Evolutionary conservation across 768 basidiomycete genomes (phyloP).

Genomic region (Xerocomus potaroensis): DNA sequence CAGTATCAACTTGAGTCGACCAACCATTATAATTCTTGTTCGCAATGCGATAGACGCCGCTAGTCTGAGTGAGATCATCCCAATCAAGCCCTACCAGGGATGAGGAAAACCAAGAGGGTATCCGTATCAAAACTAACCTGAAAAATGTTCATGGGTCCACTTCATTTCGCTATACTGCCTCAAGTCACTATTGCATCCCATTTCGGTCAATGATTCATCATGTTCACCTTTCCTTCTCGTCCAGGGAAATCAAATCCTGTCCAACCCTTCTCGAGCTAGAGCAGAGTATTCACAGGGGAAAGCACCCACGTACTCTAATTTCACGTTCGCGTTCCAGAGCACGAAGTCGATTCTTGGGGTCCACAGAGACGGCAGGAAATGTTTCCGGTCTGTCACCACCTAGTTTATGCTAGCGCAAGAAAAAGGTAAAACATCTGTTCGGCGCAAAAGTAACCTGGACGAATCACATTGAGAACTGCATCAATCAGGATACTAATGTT

Average conservation of each 20-base stretch:
- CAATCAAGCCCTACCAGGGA: slow-evolving; percentile 67
- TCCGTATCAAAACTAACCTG: slow-evolving; percentile 42
- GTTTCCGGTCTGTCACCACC: slow-evolving; percentile 76
- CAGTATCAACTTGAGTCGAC: slow-evolving; percentile 75
- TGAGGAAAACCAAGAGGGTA: neutral
- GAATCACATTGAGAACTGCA: slow-evolving; percentile 79
- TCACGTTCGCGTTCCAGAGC: slow-evolving; percentile 53
- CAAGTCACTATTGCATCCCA: neutral
- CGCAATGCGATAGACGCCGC: slow-evolving; percentile 69
- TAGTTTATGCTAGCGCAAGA: slow-evolving; percentile 60
- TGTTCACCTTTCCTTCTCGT: slow-evolving; percentile 60
- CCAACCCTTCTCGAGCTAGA: slow-evolving; percentile 55
- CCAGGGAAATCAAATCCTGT: slow-evolving; percentile 85
- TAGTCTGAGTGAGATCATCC: slow-evolving; percentile 63
- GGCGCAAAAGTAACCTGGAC: neutral
- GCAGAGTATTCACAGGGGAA: neutral
- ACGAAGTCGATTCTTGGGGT: slow-evolving; percentile 61
- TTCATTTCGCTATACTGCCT: slow-evolving; percentile 62
- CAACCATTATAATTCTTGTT: slow-evolving; percentile 68
- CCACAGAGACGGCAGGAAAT: slow-evolving; percentile 67
- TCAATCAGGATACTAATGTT: slow-evolving; percentile 79
- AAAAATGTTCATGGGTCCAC: slow-evolving; percentile 79
- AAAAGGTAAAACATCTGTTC: slow-evolving; percentile 6
- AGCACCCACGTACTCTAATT: slow-evolving; percentile 52
- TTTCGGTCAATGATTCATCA: slow-evolving; percentile 11